A percentile compares a stretch with the other conserved stretches of the same genome.
These are phyloP conservation scores for Pseudofabraea citricarpa DNA, from an alignment of 2,329 filamentous ascomycete species.

Conservation along the genomic window DNA sequence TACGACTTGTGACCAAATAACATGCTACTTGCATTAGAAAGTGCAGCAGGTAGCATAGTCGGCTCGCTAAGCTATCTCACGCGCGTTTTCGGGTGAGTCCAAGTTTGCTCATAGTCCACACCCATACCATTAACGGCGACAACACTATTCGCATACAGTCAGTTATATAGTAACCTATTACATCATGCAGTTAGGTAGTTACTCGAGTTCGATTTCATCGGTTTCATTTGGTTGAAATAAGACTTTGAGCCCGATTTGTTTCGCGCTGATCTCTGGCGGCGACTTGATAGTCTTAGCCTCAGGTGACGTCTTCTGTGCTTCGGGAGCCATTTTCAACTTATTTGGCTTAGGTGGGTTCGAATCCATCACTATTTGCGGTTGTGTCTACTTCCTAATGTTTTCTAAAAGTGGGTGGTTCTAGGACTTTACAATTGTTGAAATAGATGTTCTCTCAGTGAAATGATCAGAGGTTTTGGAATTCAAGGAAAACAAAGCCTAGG, in stretches of 20 bases:
- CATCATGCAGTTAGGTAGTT: not conserved
- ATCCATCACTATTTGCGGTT: not conserved
- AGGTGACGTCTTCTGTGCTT: not conserved
- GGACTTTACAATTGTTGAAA: not conserved
- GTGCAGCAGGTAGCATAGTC: slow-evolving; percentile 23
- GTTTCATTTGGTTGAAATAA: not conserved
- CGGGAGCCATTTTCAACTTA: not conserved
- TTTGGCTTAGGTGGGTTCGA: not conserved
- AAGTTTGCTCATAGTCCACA: slow-evolving; percentile 25
- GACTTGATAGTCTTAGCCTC: not conserved
- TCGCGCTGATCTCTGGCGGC: not conserved
- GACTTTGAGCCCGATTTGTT: not conserved
- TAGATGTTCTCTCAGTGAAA: not conserved
- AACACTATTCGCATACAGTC: slow-evolving; percentile 15
- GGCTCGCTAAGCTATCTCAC: slow-evolving; percentile 26
- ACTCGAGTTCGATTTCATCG: not conserved
- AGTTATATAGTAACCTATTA: not conserved
- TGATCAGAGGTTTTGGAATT: not conserved
- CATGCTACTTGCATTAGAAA: slow-evolving; percentile 26
- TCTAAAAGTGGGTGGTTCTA: not conserved
- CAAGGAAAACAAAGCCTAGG: not conserved
- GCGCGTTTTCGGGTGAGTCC: slow-evolving; percentile 15
- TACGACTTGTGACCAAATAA: slow-evolving; percentile 25
- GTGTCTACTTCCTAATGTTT: not conserved
- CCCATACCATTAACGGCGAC: slow-evolving; percentile 27